Evolutionary conservation across 257 asterid species (phyloP), one percentile per base, ranked within the genome.

Genomic region (Salvia hispanica): DNA sequence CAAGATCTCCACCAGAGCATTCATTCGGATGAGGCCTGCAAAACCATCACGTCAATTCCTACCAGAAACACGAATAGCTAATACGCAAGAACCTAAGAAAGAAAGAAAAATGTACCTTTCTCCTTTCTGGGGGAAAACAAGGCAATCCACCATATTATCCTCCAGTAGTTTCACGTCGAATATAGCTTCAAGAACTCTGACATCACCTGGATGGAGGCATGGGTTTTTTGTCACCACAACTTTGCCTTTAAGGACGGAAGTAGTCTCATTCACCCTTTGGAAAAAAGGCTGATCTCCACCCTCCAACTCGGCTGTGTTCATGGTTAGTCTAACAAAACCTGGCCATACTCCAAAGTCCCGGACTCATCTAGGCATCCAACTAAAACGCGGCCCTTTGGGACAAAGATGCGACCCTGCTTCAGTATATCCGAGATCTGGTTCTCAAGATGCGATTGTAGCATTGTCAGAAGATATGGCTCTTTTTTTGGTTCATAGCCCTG

Each of bases 1-100:
- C 99, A 66, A 93, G 97, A 79, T 93, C 99, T 57, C 98, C 98
- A 58, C 98, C 97, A 7, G 98, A 92, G 79, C 98, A 92, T 85
- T 92, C 98, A 70, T 86, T 92, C 18, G 98, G 97, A 74, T 92
- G 98, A 76, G 98, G 98, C 95, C 98, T 90, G 87, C 55, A 77
- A 73, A 40, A 66, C 46, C 40, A 62, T 46, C 64, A 61, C 31
- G 14, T 64, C 11, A 43, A 36, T 40, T 48, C 43, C 21, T 7
- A 73, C 40, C 13, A 2, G 25, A 47, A 45, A 64, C 54, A 13
- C 6, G 4, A 51, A 57, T 21, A 66, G 43, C 60, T 28, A 40
- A 64, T n/a, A 60, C 8, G 45, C 2, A 40, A 45, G 42, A 28
- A 74, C 5, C 33, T 47, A 72, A 51, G 45, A 40, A 67, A 6